Base-by-base conservation (phyloP, 2,329 filamentous ascomycete genomes). In the Myotisia sp. region DNA sequence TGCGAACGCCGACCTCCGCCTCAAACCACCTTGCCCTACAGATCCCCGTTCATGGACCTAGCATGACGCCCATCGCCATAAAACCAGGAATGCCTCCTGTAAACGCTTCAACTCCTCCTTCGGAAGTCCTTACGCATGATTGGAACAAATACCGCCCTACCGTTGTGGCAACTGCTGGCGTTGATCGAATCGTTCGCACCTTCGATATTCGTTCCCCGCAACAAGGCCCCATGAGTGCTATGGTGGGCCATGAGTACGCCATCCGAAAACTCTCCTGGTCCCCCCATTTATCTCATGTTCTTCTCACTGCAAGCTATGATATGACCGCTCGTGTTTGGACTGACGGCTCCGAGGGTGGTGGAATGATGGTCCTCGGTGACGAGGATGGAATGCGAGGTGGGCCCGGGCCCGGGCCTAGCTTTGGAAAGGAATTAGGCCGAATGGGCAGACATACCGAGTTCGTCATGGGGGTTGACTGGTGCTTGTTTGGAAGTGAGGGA, bases 391-490 rank as follows among this genome's bases (percentile, higher is more conserved):
- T 59, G 56, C 54, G 51, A 52, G 29, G 55, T 50, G n/a, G n/a
- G n/a, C 35, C 52, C 16, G 46, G 56, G 53, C 33, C 54, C 42
- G 47, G 64, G 6, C 49, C 56, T 23, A 42, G 50, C 10, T 60
- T 74, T 26, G 83, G 81, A 1, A 63, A 68, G 16, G 77, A 93
- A 56, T 62, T 93, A 47, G 86, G 85, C 3, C 61, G 84, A 24
- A 94, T 98, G 86, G 85, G 82, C 37, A 64, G 75, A 12, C 90
- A 98, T 56, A 94, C 87, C 1, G 90, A 98, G 61, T 98, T 98
- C 49, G 85, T 80, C 6, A 93, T 85, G 3, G 90, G 90, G 5
- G 81, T 95, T 1, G 90, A 98, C 55, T 98, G 92, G 90, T 98
- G 90, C 59, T 59, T 98, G 28, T 98, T 98, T 56, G 90, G 90